Evolutionary conservation across 352 stramenopile species (phyloP).

Genomic region (Globisporangium emineosum): DNA sequence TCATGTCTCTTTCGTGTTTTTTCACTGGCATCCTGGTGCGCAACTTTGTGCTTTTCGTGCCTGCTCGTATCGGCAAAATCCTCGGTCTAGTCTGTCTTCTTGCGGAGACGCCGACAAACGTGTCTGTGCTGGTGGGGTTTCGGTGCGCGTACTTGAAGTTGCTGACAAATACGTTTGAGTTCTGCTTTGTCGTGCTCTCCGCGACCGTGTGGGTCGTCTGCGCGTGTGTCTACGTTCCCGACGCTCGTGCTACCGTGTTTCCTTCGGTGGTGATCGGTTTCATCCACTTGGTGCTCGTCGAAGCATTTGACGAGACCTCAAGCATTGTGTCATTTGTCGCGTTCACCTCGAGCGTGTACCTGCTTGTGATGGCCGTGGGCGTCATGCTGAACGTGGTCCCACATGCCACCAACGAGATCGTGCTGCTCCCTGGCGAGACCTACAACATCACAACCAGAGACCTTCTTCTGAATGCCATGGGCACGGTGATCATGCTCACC

Average conservation of each 20-base stretch:
- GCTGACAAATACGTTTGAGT: slow-evolving; percentile 1
- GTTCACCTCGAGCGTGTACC: neutral
- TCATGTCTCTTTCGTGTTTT: neutral
- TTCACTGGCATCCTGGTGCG: neutral
- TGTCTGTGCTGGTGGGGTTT: neutral
- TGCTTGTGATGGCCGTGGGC: neutral
- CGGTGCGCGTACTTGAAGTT: neutral
- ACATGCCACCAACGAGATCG: neutral
- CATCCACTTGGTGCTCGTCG: slow-evolving; percentile 5
- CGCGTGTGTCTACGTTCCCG: too few relatives aligned
- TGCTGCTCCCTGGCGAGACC: neutral
- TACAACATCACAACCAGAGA: neutral
- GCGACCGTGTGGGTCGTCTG: slow-evolving; percentile 2
- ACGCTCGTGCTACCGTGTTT: too few relatives aligned
- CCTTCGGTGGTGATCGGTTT: neutral
- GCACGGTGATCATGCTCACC: slow-evolving; percentile 4
- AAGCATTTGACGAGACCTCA: neutral
- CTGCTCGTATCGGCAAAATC: neutral
- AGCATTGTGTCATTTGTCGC: neutral
- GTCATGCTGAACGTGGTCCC: neutral
- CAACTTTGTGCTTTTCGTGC: neutral
- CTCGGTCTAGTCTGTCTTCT: neutral
- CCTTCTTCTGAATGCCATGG: slow-evolving; percentile 5
- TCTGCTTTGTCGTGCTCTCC: neutral
- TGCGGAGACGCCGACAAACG: neutral